Base-by-base conservation (phyloP, 495 filamentous ascomycete genomes). In the Chaetomium tenue region DNA sequence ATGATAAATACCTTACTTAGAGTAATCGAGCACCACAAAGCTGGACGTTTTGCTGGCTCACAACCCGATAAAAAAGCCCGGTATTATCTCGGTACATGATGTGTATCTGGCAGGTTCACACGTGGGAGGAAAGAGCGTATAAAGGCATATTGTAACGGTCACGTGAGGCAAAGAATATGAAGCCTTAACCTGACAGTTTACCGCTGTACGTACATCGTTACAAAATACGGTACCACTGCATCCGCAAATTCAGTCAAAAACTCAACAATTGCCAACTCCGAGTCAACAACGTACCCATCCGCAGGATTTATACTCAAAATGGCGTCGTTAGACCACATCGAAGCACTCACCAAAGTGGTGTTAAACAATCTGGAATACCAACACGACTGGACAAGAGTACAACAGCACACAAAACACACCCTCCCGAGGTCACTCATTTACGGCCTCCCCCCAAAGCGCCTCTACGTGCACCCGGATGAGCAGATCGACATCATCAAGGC, bases 381-480 rank as follows among this genome's bases (percentile, higher is more conserved):
- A 72, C 93, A 96, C 74, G 82, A 89, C 66, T 98, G 94, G 94
- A 89, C 87, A 12, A 79, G 77, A 20, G 81, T 96, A 48, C 75
- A 81, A 56, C 76, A 86, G 30, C 87, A 93, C 76, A 83, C 83
- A 20, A 70, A 72, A 48, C 58, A 70, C 57, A 59, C 64, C 55
- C 78, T 87, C 5, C 81, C 83, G 7, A 79, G 87, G 42, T 88
- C 86, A 2, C 74, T 98, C 65, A 81, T 98, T 55, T 91, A 91
- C 6, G 94, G 94, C 6, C 81, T 96, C n/a, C 93, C 94, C 9
- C 92, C 94, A 7, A 84, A 89, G 56, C 85, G 87, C 7, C 82
- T 96, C 25, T 98, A 98, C 77, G 83, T 90, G 59, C 93, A 98
- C 74, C 94, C 94, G 7, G 94, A 97, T 74, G 91, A 95, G 76